Conservation (phyloP, 768 basidiomycete species). For the Rhodotorula paludigena region DNA sequence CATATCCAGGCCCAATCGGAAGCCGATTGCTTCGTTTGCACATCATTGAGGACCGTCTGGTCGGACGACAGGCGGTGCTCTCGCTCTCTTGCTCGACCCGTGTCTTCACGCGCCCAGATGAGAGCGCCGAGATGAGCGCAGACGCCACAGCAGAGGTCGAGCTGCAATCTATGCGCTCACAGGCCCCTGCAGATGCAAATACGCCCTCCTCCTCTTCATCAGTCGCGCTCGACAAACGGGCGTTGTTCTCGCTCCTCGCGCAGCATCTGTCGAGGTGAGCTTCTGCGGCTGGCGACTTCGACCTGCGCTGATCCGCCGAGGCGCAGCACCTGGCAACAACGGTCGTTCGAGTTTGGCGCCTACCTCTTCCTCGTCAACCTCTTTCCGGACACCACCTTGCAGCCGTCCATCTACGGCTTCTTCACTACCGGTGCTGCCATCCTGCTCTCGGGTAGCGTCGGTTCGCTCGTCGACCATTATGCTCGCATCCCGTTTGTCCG, state of each 20-base stretch:
- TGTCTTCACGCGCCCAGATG: too few relatives aligned
- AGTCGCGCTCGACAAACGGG: constrained; percentile 21
- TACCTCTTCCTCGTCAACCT: constrained; percentile 52
- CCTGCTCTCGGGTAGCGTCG: constrained; percentile 51
- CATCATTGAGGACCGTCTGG: too few relatives aligned
- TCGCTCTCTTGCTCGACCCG: too few relatives aligned
- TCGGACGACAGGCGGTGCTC: too few relatives aligned
- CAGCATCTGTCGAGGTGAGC: constrained; percentile 30
- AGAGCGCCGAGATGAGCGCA: too few relatives aligned
- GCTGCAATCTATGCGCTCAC: too few relatives aligned
- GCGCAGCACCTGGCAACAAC: constrained; percentile 43
- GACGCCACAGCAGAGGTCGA: too few relatives aligned
- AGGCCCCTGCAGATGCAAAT: too few relatives aligned
- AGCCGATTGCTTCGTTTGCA: too few relatives aligned
- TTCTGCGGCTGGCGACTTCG: neutral
- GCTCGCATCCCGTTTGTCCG: constrained; percentile 50
- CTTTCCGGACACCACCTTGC: constrained; percentile 53
- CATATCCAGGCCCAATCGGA: too few relatives aligned
- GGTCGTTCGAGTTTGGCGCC: constrained; percentile 51
- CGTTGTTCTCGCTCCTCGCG: constrained; percentile 18
- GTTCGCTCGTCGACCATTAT: constrained; percentile 51
- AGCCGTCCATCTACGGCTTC: constrained; percentile 55
- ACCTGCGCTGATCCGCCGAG: neutral
- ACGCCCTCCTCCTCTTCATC: too few relatives aligned
- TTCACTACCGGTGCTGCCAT: constrained; percentile 50